Evolutionary conservation across 2,329 filamentous ascomycete species (phyloP), one percentile per base, ranked within the genome.

Genomic region (Teratosphaeria epicoccoides): DNA sequence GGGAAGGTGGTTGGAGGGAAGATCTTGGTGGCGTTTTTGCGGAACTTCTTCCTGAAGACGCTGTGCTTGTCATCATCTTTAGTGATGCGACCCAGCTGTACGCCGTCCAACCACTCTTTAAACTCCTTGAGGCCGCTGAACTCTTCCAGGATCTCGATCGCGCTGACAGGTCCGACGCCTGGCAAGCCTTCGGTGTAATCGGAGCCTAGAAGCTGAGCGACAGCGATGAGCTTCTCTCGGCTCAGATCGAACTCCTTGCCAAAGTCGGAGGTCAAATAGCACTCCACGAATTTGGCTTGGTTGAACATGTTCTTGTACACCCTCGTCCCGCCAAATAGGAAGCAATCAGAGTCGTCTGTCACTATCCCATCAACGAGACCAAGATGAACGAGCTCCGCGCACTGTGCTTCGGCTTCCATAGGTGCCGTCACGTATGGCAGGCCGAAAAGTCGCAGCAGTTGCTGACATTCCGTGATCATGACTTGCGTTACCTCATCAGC

Each of bases 291-390:
- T 67, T 98, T 98, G 68, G 93, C 93, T 61, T 88, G 85, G 70
- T 96, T 98, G 76, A 98, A 98, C 89, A 98, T 95, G 73, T 98
- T 98, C 70, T 98, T 98, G 76, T 98, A 98, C 22, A 98, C 86
- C 17, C 91, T 79, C 0, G 89, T 98, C 33, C 93, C 94, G 17
- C 93, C 94, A 68, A 98, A 98, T 0, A 98, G 79, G 64, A 98
- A 98, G 0, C 85, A 94, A 73, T 98, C 93, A 2, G 87, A 94
- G 66, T 98, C 93, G 63, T 98, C 93, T 0, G 94, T 98, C 25
- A 98, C 90, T 55, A 98, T 95, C 11, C 94, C 93, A 66, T 98
- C 94, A 7, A 98, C 94, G 0, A 97, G 80, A 0, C 88, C 88
- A 0, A 97, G 75, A 0, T 72, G 73, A 0, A 98, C 90, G 3